Percentiles rank a stretch among this genome's conserved stretches.
Evolutionary conservation across 805 yeast genomes (phyloP).

Genomic region (Candida krabiensis): DNA sequence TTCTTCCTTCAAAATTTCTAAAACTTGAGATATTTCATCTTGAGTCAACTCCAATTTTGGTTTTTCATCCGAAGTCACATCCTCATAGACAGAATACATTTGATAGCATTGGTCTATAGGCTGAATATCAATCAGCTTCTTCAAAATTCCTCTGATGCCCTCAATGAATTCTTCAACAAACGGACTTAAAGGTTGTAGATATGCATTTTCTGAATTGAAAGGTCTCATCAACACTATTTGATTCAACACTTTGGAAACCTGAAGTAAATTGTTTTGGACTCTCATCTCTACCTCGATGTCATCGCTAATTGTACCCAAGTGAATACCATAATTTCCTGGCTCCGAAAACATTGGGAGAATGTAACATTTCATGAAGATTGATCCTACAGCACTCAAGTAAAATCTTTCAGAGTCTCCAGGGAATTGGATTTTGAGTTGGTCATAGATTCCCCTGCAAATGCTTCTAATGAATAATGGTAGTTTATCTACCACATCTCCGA

Average conservation of each 20-base stretch:
- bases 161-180: slow-evolving; percentile 55
- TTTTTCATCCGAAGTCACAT: slow-evolving; percentile 50
- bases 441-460: slow-evolving; percentile 46
- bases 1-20: slow-evolving; percentile 42
- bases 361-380: slow-evolving; percentile 55
- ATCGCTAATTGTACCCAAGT: slow-evolving; percentile 22
- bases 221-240: slow-evolving; percentile 71
- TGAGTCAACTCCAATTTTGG: slow-evolving; percentile 46
- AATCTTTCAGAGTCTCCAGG: slow-evolving; percentile 61
- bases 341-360: slow-evolving; percentile 44
- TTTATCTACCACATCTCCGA: slow-evolving; percentile 40
- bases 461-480: slow-evolving; percentile 60
- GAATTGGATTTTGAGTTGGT: slow-evolving; percentile 36
- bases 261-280: slow-evolving; percentile 50
- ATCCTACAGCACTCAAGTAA: slow-evolving; percentile 67
- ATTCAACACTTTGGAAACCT: slow-evolving; percentile 56
- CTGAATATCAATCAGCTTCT: slow-evolving; percentile 49
- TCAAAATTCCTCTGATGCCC: slow-evolving; percentile 45
- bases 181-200: slow-evolving; percentile 77
- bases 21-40: slow-evolving; percentile 45
- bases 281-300: slow-evolving; percentile 26
- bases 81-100: slow-evolving; percentile 61
- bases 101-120: slow-evolving; percentile 61
- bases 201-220: slow-evolving; percentile 61
- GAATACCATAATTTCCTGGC: slow-evolving; percentile 61